A percentile compares a stretch with the other conserved stretches of the same genome.
These are phyloP conservation scores for Neurospora sp. DNA, from an alignment of 2,329 filamentous ascomycete genomes.

Conservation along the genomic window DNA sequence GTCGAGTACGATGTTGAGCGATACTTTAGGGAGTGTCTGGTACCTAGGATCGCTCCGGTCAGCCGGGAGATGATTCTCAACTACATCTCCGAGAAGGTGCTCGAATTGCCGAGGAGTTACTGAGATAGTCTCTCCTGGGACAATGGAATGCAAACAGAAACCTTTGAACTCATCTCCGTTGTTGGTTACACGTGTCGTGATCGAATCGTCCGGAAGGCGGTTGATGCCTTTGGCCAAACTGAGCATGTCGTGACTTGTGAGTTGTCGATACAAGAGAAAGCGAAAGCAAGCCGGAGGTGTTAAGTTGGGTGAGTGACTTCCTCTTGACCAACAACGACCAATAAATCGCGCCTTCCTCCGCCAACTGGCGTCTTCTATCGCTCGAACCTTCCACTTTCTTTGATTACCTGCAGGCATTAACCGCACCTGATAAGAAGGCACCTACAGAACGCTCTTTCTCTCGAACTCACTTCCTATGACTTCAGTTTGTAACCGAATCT, in stretches of 20 bases:
- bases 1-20: constrained; percentile 56
- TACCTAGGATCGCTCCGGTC: constrained; percentile 55
- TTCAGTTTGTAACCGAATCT: not conserved
- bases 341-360: not conserved
- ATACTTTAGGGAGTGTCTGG: constrained; percentile 54
- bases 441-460: not conserved
- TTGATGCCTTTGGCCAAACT: not conserved
- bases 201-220: not conserved
- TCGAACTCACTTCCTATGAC: not conserved
- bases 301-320: not conserved
- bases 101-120: constrained; percentile 60
- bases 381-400: not conserved
- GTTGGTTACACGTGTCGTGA: not conserved
- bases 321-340: not conserved
- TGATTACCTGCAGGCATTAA: not conserved
- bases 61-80: constrained; percentile 69
- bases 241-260: not conserved
- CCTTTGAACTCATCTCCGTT: not conserved
- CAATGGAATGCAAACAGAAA: not conserved
- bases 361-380: not conserved
- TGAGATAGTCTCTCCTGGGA: constrained; percentile 21
- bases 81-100: constrained; percentile 58
- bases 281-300: not conserved
- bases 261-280: not conserved
- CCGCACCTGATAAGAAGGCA: not conserved